Conservation (phyloP, 129 eudicot species). For the Glebionis coronaria region DNA sequence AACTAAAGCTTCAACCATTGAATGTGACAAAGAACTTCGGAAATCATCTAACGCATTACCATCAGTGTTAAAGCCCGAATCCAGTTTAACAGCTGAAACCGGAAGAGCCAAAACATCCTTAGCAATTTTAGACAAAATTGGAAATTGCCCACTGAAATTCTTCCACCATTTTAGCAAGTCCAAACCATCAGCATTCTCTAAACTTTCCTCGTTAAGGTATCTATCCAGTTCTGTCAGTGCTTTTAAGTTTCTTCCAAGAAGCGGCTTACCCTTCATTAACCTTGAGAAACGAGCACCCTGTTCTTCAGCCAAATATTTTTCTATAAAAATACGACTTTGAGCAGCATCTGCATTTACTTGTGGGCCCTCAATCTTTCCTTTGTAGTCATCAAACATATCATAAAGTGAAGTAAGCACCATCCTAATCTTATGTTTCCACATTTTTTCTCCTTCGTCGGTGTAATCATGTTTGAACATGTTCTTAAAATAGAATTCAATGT, state of each 20-base stretch:
- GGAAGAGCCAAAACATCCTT: conserved; percentile 18
- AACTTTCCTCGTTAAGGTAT: too few species aligned
- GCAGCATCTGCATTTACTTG: conserved; percentile 6
- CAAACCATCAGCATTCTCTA: neutral
- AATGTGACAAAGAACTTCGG: conserved; percentile 12
- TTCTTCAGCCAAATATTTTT: conserved; percentile 1
- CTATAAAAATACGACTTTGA: too few species aligned
- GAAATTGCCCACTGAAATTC: neutral
- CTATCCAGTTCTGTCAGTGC: conserved; percentile 4
- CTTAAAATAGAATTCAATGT: conserved; percentile 5
- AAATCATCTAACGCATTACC: conserved; percentile 10
- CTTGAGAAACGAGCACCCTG: neutral
- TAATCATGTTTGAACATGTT: too few species aligned
- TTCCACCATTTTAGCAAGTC: conserved; percentile 19
- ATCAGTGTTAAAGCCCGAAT: neutral
- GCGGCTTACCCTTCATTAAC: neutral
- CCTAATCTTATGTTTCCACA: conserved; percentile 14
- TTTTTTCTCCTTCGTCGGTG: too few species aligned
- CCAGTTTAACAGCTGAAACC: neutral
- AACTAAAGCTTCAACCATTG: conserved; percentile 10
- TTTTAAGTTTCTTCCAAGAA: conserved; percentile 3
- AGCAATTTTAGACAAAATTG: too few species aligned
- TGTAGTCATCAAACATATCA: conserved; percentile 13
- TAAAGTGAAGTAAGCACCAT: neutral
- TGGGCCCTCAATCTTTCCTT: neutral